These are phyloP conservation scores for Harringtonia aguacate DNA, from an alignment of 2,329 filamentous ascomycete genomes.

Conservation along the genomic window DNA sequence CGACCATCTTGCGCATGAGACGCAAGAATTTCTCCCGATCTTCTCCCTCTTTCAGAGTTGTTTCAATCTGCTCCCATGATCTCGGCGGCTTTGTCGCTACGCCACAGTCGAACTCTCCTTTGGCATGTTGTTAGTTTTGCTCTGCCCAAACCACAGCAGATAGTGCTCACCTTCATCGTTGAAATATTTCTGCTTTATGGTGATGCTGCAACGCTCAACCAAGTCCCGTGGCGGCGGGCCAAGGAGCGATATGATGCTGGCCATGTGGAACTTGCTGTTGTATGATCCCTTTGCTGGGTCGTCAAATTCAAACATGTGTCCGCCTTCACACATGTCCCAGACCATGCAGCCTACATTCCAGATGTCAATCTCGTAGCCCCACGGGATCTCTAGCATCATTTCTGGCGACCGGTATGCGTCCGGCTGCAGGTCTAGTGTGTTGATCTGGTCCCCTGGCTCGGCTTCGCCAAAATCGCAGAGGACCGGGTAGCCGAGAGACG, in stretches of 20 bases:
- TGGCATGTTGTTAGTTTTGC: no score
- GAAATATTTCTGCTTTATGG: neutral
- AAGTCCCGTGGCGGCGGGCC: neutral
- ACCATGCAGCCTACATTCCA: constrained; percentile 1
- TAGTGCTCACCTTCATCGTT: neutral
- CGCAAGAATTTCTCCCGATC: neutral
- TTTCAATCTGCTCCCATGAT: neutral
- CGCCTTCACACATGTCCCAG: neutral
- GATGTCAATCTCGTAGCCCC: neutral
- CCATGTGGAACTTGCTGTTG: neutral
- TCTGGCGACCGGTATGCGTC: neutral
- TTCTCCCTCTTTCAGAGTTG: neutral
- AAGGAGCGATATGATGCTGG: neutral
- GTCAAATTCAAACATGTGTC: neutral
- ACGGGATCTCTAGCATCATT: neutral
- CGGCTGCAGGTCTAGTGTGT: neutral
- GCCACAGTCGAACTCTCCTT: no score
- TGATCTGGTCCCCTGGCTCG: neutral
- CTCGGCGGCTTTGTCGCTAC: neutral
- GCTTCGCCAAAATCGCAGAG: neutral
- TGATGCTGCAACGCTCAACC: neutral
- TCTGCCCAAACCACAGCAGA: no score
- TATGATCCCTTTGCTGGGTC: neutral
- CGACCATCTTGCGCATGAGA: neutral
- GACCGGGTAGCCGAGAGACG: neutral